Conservation (phyloP, 2,329 filamentous ascomycete genomes). For the Nigrospora osmanthi region DNA sequence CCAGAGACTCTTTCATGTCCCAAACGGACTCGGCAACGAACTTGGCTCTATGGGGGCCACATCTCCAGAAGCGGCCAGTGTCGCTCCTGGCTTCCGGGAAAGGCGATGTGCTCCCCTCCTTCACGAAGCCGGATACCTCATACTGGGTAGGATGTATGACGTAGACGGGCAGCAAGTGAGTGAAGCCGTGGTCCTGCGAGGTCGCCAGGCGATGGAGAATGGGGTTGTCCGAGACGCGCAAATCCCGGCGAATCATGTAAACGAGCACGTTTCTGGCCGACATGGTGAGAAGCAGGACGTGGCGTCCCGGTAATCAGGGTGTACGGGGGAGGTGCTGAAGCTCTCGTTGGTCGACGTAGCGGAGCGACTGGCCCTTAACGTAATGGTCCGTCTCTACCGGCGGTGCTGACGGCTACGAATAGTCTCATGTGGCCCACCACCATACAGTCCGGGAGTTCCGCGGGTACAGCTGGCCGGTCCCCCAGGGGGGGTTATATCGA, state of each 20-base stretch:
- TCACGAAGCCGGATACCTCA: slow-evolving; percentile 68
- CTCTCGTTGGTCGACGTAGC: too few species aligned
- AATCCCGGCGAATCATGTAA: slow-evolving; percentile 65
- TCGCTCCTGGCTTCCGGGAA: slow-evolving; percentile 61
- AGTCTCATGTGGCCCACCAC: too few species aligned
- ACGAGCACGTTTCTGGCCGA: slow-evolving; percentile 47
- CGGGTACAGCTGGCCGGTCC: too few species aligned
- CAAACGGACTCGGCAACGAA: slow-evolving; percentile 68
- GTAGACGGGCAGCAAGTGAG: slow-evolving; percentile 65
- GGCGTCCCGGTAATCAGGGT: too few species aligned
- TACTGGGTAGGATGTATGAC: slow-evolving; percentile 63
- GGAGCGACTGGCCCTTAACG: too few species aligned
- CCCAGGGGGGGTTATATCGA: too few species aligned
- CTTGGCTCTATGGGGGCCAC: slow-evolving; percentile 62
- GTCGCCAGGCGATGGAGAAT: slow-evolving; percentile 53
- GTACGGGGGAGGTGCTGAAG: too few species aligned
- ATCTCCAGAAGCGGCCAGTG: slow-evolving; percentile 64
- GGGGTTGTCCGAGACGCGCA: slow-evolving; percentile 68
- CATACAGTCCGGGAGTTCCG: too few species aligned
- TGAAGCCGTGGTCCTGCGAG: slow-evolving; percentile 43
- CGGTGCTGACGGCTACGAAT: too few species aligned
- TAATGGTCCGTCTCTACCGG: too few species aligned
- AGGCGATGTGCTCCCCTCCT: slow-evolving; percentile 44
- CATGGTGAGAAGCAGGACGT: slow-evolving; percentile 10
- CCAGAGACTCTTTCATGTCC: slow-evolving; percentile 59